phyloP scores from a whole-genome alignment of 2,329 filamentous ascomycete genomes.

The Chaetoscypha palmicola region DNA sequence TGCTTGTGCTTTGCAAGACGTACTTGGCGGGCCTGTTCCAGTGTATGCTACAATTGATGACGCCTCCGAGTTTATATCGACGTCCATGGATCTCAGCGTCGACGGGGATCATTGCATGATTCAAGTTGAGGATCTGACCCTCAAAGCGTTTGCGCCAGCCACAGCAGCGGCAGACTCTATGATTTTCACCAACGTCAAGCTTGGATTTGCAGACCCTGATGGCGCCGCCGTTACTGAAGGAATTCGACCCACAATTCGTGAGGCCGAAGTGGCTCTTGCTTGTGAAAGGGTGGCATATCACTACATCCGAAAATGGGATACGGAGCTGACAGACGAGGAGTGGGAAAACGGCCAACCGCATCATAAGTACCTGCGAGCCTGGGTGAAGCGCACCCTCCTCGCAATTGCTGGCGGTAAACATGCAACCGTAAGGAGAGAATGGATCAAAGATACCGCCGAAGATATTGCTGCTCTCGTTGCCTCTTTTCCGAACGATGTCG shows the following conservation, averaged over 20 bases:
- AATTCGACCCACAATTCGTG: constrained; percentile 11
- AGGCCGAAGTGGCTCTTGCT: constrained; percentile 10
- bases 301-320: constrained; percentile 8
- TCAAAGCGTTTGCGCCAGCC: constrained; percentile 17
- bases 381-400: neutral
- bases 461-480: constrained; percentile 5
- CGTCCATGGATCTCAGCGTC: constrained; percentile 3
- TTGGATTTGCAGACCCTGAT: constrained; percentile 15
- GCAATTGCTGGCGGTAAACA: constrained; percentile 10
- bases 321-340: constrained; percentile 9
- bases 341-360: constrained; percentile 10
- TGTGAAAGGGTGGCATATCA: constrained; percentile 13
- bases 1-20: constrained; percentile 5
- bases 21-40: constrained; percentile 4
- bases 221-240: constrained; percentile 10
- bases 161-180: constrained; percentile 18
- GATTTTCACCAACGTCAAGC: constrained; percentile 19
- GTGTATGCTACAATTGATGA: neutral
- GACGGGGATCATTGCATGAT: constrained; percentile 14
- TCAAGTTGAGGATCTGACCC: constrained; percentile 19
- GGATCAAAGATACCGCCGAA: constrained; percentile 7
- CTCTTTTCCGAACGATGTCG: constrained; percentile 7
- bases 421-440: constrained; percentile 13
- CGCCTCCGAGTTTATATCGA: neutral
- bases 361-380: constrained; percentile 7